Conservation (phyloP, 257 asterid species). For the Knoxia roxburghii region DNA sequence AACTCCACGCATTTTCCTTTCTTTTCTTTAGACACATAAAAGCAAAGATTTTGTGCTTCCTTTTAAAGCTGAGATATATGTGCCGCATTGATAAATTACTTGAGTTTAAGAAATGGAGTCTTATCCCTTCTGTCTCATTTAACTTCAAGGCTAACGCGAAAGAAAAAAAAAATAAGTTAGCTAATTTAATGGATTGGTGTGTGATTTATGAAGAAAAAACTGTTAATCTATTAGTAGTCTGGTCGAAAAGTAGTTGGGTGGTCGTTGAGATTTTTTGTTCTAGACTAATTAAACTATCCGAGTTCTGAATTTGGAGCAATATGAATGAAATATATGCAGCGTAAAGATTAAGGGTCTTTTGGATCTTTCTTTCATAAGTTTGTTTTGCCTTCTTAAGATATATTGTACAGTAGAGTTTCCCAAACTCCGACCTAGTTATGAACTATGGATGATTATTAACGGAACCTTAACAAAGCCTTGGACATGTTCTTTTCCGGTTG, state of each 20-base stretch:
- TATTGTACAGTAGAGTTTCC: not conserved
- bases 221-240: no score
- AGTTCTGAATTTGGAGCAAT: not conserved
- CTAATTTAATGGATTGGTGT: no score
- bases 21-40: no score
- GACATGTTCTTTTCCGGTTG: slow-evolving; percentile 6
- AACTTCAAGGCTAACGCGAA: no score
- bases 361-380: not conserved
- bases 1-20: not conserved
- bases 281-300: not conserved
- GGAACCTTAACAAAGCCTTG: not conserved
- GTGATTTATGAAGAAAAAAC: no score
- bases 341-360: not conserved
- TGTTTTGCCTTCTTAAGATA: not conserved
- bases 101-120: no score
- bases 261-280: not conserved
- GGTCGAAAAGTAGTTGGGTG: not conserved
- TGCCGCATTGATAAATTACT: no score
- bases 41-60: no score
- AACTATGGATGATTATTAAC: not conserved
- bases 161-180: no score
- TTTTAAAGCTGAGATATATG: no score
- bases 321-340: not conserved
- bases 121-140: no score
- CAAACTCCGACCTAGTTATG: no score